Base-by-base conservation (phyloP, 805 yeast species). In the Yamadazyma scolyti region DNA sequence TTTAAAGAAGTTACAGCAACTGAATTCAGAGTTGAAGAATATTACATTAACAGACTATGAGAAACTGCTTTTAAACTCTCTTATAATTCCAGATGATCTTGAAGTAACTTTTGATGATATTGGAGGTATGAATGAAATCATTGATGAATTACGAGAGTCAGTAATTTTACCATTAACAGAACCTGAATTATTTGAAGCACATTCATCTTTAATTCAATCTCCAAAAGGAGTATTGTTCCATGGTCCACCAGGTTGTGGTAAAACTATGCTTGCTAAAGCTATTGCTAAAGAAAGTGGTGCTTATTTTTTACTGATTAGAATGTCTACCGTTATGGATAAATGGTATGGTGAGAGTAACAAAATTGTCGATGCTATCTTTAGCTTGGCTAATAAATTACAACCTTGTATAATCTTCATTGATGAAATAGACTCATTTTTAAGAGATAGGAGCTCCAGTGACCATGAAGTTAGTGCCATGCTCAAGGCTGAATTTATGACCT, bases 171-270 rank as follows among this genome's bases (percentile, higher is more conserved):
- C 98, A 1, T 65, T 93, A 35, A 62, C 68, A 3, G 62, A 77
- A 45, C 96, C 96, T 0, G 85, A 77, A 28, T 58, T 87, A 23
- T 88, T 83, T 52, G 64, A 75, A 9, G 78, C 75, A 31, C 84
- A 82, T 43, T 77, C 86, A 31, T 40, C 60, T 13, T 66, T 90
- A 31, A 64, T 90, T 16, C 86, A 83, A 49, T 90, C 96, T 1
- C 98, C 98, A 2, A 88, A 86, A 50, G 98, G 98, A 23, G 97
- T 90, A 3, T 61, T 90, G 20, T 68, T 89, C 28, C 80, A 86
- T 51, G 97, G 97, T 0, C 97, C 97, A 3, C 97, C 97, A 0
- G 97, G 97, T 0, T 90, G 97, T 56, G 97, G 97, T 33, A 90
- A 90, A 59, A 90, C 97, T 3, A 86, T 90, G 96, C 66, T 90